phyloP scores from a whole-genome alignment of 805 yeast genomes.

The Lipomyces sp. region DNA sequence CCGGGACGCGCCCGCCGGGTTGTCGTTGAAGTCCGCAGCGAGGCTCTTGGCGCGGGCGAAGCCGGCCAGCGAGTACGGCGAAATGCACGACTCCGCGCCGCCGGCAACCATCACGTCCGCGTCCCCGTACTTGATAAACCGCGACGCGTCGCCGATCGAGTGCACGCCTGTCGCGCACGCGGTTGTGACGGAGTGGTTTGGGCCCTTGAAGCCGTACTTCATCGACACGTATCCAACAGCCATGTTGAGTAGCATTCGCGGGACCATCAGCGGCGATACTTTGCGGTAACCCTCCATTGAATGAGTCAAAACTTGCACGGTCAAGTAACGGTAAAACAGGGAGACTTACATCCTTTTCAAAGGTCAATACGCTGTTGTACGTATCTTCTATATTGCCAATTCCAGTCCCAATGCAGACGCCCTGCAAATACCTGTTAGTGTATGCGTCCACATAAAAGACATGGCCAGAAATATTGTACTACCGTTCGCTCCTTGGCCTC shows the following conservation, averaged over 20 bases:
- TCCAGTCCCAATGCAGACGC: constrained; percentile 90
- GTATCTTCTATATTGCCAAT: constrained; percentile 81
- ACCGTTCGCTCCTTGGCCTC: constrained; percentile 34
- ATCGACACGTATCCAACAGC: constrained; percentile 91
- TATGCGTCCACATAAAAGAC: background rate
- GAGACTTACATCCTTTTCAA: constrained; percentile 36
- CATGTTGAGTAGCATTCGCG: constrained; percentile 82
- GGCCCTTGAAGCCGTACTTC: constrained; percentile 71
- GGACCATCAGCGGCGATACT: constrained; percentile 83
- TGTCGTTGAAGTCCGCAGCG: constrained; percentile 58
- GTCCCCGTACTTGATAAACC: constrained; percentile 74
- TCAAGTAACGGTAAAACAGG: background rate
- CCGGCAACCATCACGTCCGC: constrained; percentile 90
- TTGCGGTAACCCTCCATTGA: constrained; percentile 52
- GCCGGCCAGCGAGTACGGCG: constrained; percentile 84
- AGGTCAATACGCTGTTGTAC: constrained; percentile 58
- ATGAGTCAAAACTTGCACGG: background rate
- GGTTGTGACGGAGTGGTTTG: constrained; percentile 82
- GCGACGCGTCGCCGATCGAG: constrained; percentile 86
- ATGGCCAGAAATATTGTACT: constrained; percentile 26
- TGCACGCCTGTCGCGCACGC: constrained; percentile 98
- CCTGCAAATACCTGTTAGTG: constrained; percentile 37
- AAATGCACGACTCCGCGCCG: constrained; percentile 84
- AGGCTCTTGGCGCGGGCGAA: constrained; percentile 86
- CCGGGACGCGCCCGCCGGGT: constrained; percentile 65